Evolutionary conservation across 345 rosid genomes (phyloP).

Genomic region (Corchorus capsularis): DNA sequence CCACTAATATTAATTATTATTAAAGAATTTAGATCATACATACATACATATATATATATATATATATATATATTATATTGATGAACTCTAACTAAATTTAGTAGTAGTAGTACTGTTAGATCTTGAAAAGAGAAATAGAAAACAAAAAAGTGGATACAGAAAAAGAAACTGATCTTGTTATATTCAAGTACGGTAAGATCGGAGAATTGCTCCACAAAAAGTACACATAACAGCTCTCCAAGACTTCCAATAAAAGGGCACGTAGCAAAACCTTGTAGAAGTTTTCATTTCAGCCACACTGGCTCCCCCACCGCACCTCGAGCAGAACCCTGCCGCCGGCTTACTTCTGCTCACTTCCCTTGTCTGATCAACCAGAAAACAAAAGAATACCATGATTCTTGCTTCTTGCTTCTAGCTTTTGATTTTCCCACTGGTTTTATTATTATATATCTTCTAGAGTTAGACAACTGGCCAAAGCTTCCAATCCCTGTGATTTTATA

Average conservation of each 20-base stretch:
- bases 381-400: conserved; percentile 60
- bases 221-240: conserved; percentile 89
- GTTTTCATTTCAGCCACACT: conserved; percentile 97
- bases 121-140: conserved; percentile 10
- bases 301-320: conserved; percentile 93
- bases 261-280: conserved; percentile 70
- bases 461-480: neutral
- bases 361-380: conserved; percentile 89
- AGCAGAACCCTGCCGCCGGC: conserved; percentile 91
- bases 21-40: conserved; percentile 7
- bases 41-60: neutral
- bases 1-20: too few relatives aligned
- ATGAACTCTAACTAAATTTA: neutral
- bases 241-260: conserved; percentile 83
- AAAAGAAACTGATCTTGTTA: too few relatives aligned
- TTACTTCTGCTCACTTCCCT: conserved; percentile 68
- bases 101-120: neutral
- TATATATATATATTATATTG: too few relatives aligned
- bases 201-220: conserved; percentile 81
- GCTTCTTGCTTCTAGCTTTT: neutral
- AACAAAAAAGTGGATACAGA: neutral
- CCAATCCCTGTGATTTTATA: too few relatives aligned
- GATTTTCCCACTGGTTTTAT: neutral
- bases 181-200: conserved; percentile 57
- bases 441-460: conserved; percentile 19